phyloP scores from a whole-genome alignment of 73 alveolate species.

The Effrenium voratum region DNA sequence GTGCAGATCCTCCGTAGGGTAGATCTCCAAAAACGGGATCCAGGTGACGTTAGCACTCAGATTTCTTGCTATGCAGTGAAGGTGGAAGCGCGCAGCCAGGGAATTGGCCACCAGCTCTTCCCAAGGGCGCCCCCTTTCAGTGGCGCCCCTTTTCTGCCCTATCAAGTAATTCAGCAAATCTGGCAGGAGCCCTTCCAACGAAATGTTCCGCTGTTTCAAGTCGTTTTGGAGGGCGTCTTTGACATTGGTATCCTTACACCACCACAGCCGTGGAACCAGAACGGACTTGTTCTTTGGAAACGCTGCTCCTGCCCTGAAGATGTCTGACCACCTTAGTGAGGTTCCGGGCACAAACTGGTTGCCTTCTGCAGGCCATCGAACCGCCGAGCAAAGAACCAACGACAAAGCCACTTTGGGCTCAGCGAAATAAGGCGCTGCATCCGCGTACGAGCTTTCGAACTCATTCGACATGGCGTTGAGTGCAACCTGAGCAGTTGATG shows the following conservation, averaged over 20 bases:
- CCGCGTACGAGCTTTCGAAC: slow-evolving; percentile 15
- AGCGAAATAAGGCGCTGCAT: slow-evolving; percentile 53
- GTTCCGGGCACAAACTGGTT: slow-evolving; percentile 5
- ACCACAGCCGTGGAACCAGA: slow-evolving; percentile 48
- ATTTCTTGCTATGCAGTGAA: slow-evolving; percentile 8
- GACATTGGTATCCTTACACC: background rate
- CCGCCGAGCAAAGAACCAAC: slow-evolving; percentile 60
- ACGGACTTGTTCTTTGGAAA: background rate
- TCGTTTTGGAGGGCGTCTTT: background rate
- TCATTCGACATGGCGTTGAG: slow-evolving; percentile 40
- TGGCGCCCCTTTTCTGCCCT: slow-evolving; percentile 5
- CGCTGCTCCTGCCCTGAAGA: slow-evolving; percentile 50
- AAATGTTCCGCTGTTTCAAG: slow-evolving; percentile 6
- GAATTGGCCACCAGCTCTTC: slow-evolving; percentile 60
- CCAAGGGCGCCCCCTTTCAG: slow-evolving; percentile 34
- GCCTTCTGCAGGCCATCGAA: slow-evolving; percentile 21
- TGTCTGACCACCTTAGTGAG: background rate
- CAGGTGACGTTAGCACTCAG: slow-evolving; percentile 17
- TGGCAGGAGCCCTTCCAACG: slow-evolving; percentile 58
- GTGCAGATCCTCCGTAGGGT: slow-evolving; percentile 25
- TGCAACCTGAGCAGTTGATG: slow-evolving; percentile 34
- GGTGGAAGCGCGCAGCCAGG: slow-evolving; percentile 46
- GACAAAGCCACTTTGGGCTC: slow-evolving; percentile 30
- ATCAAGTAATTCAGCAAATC: background rate
- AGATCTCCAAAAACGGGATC: slow-evolving; percentile 41